These are phyloP conservation scores for Diaporthe ampelina DNA, from an alignment of 2,329 filamentous ascomycete species.

Conservation along the genomic window DNA sequence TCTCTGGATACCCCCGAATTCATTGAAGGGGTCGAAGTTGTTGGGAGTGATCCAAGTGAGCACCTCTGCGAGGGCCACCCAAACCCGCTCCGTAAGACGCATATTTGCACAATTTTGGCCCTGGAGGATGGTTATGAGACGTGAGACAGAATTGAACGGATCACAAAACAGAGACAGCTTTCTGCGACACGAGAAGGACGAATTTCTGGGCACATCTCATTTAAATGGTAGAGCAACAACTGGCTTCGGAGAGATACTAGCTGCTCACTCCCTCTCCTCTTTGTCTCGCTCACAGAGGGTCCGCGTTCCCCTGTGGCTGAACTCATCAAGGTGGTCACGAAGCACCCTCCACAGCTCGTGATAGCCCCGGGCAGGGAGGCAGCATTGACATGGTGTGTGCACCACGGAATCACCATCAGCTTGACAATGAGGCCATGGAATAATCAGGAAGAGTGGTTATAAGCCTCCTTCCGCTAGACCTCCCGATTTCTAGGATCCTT, in stretches of 20 bases:
- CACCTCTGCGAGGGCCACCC: conserved; percentile 20
- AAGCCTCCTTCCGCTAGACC: conserved; percentile 9
- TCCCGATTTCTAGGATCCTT: neutral
- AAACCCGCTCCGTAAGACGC: conserved; percentile 29
- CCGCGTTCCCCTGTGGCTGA: neutral
- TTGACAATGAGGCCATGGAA: neutral
- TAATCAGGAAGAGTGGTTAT: neutral
- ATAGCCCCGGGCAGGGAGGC: neutral
- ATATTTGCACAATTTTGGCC: neutral
- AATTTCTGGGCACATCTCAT: neutral
- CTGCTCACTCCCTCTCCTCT: neutral
- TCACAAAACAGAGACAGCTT: neutral
- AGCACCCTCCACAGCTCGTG: neutral
- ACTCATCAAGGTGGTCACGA: neutral
- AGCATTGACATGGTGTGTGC: neutral
- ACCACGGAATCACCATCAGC: neutral
- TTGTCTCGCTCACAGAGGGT: neutral
- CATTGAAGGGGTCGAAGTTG: conserved; percentile 8
- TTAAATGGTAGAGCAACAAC: neutral
- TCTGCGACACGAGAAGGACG: neutral
- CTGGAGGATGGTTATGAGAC: neutral
- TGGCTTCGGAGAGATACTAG: neutral
- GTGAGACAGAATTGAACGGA: neutral
- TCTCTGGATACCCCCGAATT: conserved; percentile 17
- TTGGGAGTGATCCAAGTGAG: conserved; percentile 24